A percentile compares a stretch with the other conserved stretches of the same genome.
These are phyloP conservation scores for Alternaria atra DNA, from an alignment of 2,329 filamentous ascomycete species.

Conservation along the genomic window DNA sequence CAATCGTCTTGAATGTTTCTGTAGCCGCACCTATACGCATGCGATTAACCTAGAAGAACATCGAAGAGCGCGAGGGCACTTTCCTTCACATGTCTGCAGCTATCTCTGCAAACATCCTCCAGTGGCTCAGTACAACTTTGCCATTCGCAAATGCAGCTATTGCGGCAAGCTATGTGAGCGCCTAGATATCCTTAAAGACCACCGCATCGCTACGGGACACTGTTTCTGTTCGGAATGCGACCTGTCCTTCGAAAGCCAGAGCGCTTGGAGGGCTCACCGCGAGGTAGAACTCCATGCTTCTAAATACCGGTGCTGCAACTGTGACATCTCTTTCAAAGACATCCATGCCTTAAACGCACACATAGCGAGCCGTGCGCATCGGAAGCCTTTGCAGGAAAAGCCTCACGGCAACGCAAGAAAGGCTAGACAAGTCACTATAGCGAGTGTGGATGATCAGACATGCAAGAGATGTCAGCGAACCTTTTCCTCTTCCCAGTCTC, in stretches of 20 bases:
- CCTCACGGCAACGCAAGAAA: slow-evolving; percentile 1
- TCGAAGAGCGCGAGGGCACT: slow-evolving; percentile 19
- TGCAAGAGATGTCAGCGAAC: slow-evolving; percentile 14
- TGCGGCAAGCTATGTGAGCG: slow-evolving; percentile 18
- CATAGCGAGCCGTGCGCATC: slow-evolving; percentile 15
- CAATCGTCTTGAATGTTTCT: slow-evolving; percentile 9
- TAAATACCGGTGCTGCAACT: slow-evolving; percentile 23
- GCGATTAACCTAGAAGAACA: slow-evolving; percentile 21
- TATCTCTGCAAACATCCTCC: slow-evolving; percentile 11
- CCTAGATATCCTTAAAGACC: slow-evolving; percentile 19
- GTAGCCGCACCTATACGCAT: slow-evolving; percentile 12
- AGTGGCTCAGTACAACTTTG: slow-evolving; percentile 7
- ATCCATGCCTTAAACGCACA: slow-evolving; percentile 17
- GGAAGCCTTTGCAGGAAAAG: slow-evolving; percentile 8
- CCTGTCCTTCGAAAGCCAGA: slow-evolving; percentile 15
- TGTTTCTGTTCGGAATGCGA: slow-evolving; percentile 22
- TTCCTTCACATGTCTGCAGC: slow-evolving; percentile 16
- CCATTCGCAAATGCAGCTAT: slow-evolving; percentile 8
- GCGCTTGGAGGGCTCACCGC: slow-evolving; percentile 2
- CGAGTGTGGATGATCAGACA: not conserved
- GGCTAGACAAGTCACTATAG: not conserved
- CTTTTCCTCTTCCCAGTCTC: slow-evolving; percentile 9
- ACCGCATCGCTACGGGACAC: slow-evolving; percentile 14
- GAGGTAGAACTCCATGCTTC: slow-evolving; percentile 14
- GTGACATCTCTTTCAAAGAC: slow-evolving; percentile 21